Percentiles rank a stretch among this genome's conserved stretches.
These are phyloP conservation scores for Peltaster fructicola DNA, from an alignment of 2,329 filamentous ascomycete species.

Conservation along the genomic window DNA sequence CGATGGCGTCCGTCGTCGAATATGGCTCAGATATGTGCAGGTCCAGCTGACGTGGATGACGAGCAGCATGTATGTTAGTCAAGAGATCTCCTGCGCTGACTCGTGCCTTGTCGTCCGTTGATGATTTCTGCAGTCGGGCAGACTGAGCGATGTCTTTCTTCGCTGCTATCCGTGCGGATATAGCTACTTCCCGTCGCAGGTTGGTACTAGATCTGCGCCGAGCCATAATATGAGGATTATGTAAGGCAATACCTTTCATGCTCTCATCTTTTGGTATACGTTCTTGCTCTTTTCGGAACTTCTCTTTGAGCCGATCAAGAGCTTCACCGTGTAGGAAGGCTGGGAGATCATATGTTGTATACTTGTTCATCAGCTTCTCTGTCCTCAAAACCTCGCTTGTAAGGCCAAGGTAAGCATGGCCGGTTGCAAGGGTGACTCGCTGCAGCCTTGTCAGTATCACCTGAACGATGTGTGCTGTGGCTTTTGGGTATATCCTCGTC, in stretches of 20 bases:
- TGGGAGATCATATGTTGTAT: slow-evolving; percentile 77
- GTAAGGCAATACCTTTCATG: slow-evolving; percentile 83
- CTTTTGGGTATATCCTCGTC: slow-evolving; percentile 87
- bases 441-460: slow-evolving; percentile 91
- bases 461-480: slow-evolving; percentile 92
- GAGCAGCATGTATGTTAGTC: slow-evolving; percentile 55
- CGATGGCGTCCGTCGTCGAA: slow-evolving; percentile 9
- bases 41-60: slow-evolving; percentile 33
- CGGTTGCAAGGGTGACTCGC: slow-evolving; percentile 83
- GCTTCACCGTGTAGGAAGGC: slow-evolving; percentile 77
- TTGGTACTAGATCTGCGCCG: slow-evolving; percentile 54
- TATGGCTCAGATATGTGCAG: slow-evolving; percentile 32
- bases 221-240: slow-evolving; percentile 54
- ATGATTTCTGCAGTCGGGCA: slow-evolving; percentile 6
- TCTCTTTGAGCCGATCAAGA: slow-evolving; percentile 72
- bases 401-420: slow-evolving; percentile 82
- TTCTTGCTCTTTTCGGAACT: slow-evolving; percentile 64
- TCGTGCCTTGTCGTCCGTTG: slow-evolving; percentile 10
- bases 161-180: slow-evolving; percentile 43
- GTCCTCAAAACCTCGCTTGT: slow-evolving; percentile 84
- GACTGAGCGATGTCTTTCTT: slow-evolving; percentile 9
- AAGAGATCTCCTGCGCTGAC: slow-evolving; percentile 50
- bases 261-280: slow-evolving; percentile 64
- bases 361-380: slow-evolving; percentile 85
- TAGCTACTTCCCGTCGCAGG: slow-evolving; percentile 60